Conservation (phyloP, 495 filamentous ascomycete species). For the Podospora appendiculata region DNA sequence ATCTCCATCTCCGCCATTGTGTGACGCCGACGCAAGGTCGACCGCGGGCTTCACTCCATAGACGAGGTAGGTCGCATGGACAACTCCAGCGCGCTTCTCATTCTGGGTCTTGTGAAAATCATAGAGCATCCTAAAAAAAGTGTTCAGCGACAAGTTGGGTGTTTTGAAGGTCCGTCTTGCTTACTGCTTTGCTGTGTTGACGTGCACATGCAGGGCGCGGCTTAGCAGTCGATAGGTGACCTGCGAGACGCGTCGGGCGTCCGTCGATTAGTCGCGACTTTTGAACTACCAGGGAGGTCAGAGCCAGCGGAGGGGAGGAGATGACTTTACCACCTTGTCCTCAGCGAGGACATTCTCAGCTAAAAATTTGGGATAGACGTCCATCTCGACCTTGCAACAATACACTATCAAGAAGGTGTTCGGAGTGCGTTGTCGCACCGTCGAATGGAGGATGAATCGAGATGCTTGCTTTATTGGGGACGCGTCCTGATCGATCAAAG, state of each 20-base stretch:
- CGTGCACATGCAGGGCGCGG: slow-evolving; percentile 70
- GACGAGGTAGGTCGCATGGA: slow-evolving; percentile 85
- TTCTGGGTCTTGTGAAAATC: slow-evolving; percentile 82
- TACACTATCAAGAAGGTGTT: no score
- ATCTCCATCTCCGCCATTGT: slow-evolving; percentile 53
- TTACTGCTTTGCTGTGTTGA: slow-evolving; percentile 46
- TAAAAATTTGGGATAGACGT: slow-evolving; percentile 62
- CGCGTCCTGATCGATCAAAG: no score
- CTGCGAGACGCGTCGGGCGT: slow-evolving; percentile 33
- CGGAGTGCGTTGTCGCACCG: no score
- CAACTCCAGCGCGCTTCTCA: slow-evolving; percentile 58
- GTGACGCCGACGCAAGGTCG: slow-evolving; percentile 18
- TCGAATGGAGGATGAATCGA: no score
- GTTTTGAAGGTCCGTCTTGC: background rate
- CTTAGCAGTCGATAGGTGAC: slow-evolving; percentile 79
- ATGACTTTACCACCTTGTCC: slow-evolving; percentile 54
- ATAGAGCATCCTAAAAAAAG: slow-evolving; percentile 65
- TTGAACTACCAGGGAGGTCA: no score
- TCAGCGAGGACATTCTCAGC: slow-evolving; percentile 72
- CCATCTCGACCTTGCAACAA: slow-evolving; percentile 23
- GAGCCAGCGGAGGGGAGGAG: no score
- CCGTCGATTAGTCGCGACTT: background rate
- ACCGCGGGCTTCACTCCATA: slow-evolving; percentile 47
- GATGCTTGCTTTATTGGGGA: no score
- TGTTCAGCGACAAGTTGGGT: background rate